phyloP scores from a whole-genome alignment of 257 asterid genomes.

The Solanum etuberosum region DNA sequence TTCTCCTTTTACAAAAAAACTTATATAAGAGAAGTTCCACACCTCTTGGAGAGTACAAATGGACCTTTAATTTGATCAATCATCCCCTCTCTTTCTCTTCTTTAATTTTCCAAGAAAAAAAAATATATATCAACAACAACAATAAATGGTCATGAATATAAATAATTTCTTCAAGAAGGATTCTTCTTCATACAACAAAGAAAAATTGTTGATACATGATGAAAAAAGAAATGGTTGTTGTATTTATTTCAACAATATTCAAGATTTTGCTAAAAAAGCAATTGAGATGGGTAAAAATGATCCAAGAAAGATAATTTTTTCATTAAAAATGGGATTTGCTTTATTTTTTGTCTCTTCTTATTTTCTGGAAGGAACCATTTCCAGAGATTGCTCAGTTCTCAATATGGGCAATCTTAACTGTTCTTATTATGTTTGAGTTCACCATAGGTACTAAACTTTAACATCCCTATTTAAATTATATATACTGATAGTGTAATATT shows the following conservation, averaged over 20 bases:
- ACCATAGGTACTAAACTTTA: conserved; percentile 17
- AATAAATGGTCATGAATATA: background rate
- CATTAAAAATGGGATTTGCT: conserved; percentile 33
- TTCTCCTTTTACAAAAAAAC: background rate
- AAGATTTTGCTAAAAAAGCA: conserved; percentile 14
- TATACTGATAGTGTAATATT: background rate
- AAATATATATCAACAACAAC: background rate
- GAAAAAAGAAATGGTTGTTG: background rate
- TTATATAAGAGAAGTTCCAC: background rate
- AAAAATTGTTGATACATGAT: conserved; percentile 10
- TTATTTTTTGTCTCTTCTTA: conserved; percentile 26
- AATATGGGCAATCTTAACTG: conserved; percentile 40
- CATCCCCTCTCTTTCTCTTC: background rate
- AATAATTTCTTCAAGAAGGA: background rate
- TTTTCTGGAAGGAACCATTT: conserved; percentile 29
- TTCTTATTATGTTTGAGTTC: conserved; percentile 39
- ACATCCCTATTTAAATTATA: background rate
- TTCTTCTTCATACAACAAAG: conserved; percentile 9
- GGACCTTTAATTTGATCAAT: background rate
- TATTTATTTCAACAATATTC: background rate
- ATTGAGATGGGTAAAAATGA: conserved; percentile 32
- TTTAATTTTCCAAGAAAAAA: background rate
- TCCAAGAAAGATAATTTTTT: conserved; percentile 26
- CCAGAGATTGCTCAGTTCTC: conserved; percentile 24
- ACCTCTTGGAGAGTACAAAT: background rate